Percentiles rank a stretch among this genome's conserved stretches.
These are phyloP conservation scores for Solanum infundibuliforme DNA, from an alignment of 257 asterid genomes.

Conservation along the genomic window DNA sequence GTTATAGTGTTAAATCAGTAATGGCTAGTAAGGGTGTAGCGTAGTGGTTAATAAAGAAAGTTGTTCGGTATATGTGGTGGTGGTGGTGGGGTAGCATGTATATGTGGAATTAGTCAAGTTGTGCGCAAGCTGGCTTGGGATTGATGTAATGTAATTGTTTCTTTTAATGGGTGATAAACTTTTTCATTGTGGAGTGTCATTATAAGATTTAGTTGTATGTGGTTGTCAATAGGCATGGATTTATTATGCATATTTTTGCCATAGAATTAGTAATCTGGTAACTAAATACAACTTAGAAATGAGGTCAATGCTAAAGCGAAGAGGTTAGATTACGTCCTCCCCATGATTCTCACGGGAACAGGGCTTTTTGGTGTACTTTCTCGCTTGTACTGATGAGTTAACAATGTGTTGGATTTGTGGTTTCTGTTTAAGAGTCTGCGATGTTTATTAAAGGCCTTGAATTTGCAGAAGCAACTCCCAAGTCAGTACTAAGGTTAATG, in stretches of 20 bases:
- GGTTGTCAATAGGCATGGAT: not conserved
- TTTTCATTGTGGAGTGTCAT: not conserved
- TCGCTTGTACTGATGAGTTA: not conserved
- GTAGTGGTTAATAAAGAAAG: not conserved
- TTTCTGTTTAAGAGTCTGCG: not conserved
- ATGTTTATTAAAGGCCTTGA: not conserved
- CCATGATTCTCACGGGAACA: not conserved
- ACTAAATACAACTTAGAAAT: not conserved
- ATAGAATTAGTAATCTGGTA: not conserved
- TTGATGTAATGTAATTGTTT: not conserved
- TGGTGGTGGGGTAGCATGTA: not conserved
- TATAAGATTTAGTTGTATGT: not conserved
- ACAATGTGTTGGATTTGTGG: not conserved
- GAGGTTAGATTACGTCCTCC: not conserved
- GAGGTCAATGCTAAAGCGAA: not conserved
- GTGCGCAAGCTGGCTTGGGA: not conserved
- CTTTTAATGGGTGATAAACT: not conserved
- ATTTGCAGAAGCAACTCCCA: constrained; percentile 89
- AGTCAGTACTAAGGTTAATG: constrained; percentile 80
- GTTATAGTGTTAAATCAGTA: not conserved
- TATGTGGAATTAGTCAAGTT: not conserved
- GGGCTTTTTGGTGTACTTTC: not conserved
- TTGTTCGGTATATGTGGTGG: not conserved
- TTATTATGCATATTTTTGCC: not conserved
- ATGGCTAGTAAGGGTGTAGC: not conserved